Base-by-base conservation (phyloP, 345 rosid species). In the Populus davidiana region DNA sequence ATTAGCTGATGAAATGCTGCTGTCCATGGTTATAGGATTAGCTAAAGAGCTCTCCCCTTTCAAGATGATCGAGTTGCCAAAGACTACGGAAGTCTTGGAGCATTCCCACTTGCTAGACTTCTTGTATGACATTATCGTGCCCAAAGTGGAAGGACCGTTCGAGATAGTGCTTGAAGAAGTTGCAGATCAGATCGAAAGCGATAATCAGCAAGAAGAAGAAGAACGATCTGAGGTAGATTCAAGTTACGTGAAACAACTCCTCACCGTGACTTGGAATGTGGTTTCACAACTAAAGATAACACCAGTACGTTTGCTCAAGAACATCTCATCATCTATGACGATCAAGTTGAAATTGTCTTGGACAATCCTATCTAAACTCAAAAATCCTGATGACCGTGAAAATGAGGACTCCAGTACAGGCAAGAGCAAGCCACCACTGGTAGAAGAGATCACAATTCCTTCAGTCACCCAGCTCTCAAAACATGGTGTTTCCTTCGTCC, bases 401-500 rank as follows among this genome's bases (percentile, higher is more conserved):
- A 52, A 11, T 47, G 50, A 43, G 39, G 47, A 61, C 52, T 65
- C 83, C 4, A 65, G 25, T 21, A 14, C 18, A 29, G 23, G 44
- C 44, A 16, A 31, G 2, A 71, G 81, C 56, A 86, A 82, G 71
- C 88, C 93, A 14, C 97, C 92, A 61, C 76, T 85, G 3, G 85
- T 88, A 0, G 96, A 91, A 80, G 94, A 94, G 70, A 93, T 92
- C 70, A 21, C 91, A 36, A 90, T 91, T 67, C 99, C 98, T 50
- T 87, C 90, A 0, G 93, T 91, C 33, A 39, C 86, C 0, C 87
- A 93, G 39, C 92, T 94, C 4, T 68, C 77, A 16, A 79, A 85
- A 14, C 77, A 88, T 0, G 87, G 92, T 0, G 85, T 94, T 49
- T 74, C 69, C 8, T 91, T 94, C 80, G 36, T 63, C 41, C 79